Evolutionary conservation across 495 filamentous ascomycete genomes (phyloP), one percentile per base, ranked within the genome.

Genomic region (Baudoinia panamericana): DNA sequence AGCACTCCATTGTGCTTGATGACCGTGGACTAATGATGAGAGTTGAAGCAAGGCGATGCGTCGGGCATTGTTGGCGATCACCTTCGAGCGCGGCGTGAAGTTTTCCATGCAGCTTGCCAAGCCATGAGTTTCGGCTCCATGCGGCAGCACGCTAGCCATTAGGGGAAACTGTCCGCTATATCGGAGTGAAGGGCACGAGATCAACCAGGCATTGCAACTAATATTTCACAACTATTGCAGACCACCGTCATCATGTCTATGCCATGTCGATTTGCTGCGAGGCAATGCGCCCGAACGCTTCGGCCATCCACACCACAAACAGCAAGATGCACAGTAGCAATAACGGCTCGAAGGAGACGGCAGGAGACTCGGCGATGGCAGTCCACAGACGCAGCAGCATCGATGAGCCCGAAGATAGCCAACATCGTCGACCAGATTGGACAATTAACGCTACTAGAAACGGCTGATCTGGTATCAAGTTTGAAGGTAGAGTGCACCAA

Each of bases 401-500:
- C 61, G 32, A 54, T 51, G 18, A 86, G 80, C 62, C 84, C 90
- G 20, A 96, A 96, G 71, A 90, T 99, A 52, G 52, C 74, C 36
- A 72, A 71, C 36, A 96, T 99, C 53, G 90, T 99, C 43, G 90
- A 96, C 63, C 86, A 96, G 62, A 96, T 99, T 57, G 87, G 86
- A 63, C 76, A 85, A 76, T 81, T 99, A 72, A 99, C 86, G 15
- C 69, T 99, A 41, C 64, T 99, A 54, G 92, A 99, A 71, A 99
- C 92, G 5, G 87, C 92, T 28, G 88, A 95, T 59, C 67, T 99
- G 15, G 90, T 99, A 21, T 72, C 86, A 27, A 82, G 73, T 56
- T 66, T 99, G 52, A 99, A 96, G 79, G 92, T 84, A 54, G 30
- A 64, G 60, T 16, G 5, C 11, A 15, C 10, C 35, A 38, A 24